Evolutionary conservation across 176 grass and related monocot species (phyloP).

Genomic region (Aegilops bicornis): DNA sequence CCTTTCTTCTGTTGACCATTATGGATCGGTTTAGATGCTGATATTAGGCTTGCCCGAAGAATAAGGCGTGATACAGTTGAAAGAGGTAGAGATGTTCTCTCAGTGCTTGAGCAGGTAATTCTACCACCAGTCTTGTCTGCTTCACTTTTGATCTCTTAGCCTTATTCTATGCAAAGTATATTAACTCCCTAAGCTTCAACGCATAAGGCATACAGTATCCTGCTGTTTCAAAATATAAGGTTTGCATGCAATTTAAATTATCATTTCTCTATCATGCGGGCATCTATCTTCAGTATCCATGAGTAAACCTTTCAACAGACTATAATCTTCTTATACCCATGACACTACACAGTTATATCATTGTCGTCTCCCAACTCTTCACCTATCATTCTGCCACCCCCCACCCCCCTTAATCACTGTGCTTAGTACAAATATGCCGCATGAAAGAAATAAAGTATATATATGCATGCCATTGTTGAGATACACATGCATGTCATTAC

Average conservation of each 20-base stretch:
- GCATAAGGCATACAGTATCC: background rate
- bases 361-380: background rate
- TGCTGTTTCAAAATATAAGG: background rate
- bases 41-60: conserved; percentile 80
- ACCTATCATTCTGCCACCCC: background rate
- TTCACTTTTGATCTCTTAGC: background rate
- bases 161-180: background rate
- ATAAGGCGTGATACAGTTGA: conserved; percentile 92
- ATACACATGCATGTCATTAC: background rate
- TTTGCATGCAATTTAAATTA: background rate
- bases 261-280: background rate
- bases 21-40: conserved; percentile 64
- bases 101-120: conserved; percentile 91
- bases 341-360: background rate
- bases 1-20: background rate
- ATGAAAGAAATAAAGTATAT: background rate
- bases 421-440: background rate
- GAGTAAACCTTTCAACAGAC: background rate
- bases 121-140: background rate
- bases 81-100: conserved; percentile 80
- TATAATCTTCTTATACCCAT: background rate
- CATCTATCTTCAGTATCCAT: background rate
- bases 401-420: background rate
- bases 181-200: background rate
- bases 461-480: conserved; percentile 3